Base-by-base conservation (phyloP, 1,139 yeast genomes). In the Saccharomyces uvarum region DNA sequence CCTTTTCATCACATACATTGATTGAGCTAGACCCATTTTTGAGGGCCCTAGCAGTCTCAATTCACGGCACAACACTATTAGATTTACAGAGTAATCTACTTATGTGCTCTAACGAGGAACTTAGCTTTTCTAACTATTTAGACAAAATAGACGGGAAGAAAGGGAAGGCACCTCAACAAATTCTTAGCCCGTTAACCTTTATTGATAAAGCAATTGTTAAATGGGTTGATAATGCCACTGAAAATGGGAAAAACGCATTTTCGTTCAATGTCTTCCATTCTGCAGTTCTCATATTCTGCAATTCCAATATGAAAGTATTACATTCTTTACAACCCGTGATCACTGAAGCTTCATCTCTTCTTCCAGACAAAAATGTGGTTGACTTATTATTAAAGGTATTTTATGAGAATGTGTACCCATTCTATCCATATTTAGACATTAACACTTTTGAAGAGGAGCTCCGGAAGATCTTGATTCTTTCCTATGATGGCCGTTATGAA, bases 341-440 rank as follows among this genome's bases (percentile, higher is more conserved):
- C 26, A 24, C 26, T 4, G 26, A 24, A 24, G 26, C 26, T 24
- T 24, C 59, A 19, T 53, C 52, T 19, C 26, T 59, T 4, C 21
- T 57, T 5, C 28, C 54, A 21, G 62, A 61, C 31, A 55, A 59
- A 26, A 59, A 58, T 50, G 24, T 51, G 5, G 50, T 53, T 6
- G 53, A 59, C 41, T 29, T 46, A 11, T 53, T 59, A 27, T 44
- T 62, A 16, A 56, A 51, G 28, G 50, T 54, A 7, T 63, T 63
- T 47, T 63, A 62, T 49, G 56, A 56, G 41, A 55, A 61, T 16
- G 52, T 62, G 1, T 63, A 63, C 46, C 67, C 65, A 31, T 57
- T 61, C 47, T 59, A 47, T 33, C 66, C 67, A 16, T 53, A 59
- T 31, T 54, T 63, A 31, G 66, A 63, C 27, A 59, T 63, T n/a